Percentiles rank a stretch among this genome's conserved stretches.
These are phyloP conservation scores for Nadsonia starkeyi-henricii DNA, from an alignment of 1,139 yeast species.

Conservation along the genomic window DNA sequence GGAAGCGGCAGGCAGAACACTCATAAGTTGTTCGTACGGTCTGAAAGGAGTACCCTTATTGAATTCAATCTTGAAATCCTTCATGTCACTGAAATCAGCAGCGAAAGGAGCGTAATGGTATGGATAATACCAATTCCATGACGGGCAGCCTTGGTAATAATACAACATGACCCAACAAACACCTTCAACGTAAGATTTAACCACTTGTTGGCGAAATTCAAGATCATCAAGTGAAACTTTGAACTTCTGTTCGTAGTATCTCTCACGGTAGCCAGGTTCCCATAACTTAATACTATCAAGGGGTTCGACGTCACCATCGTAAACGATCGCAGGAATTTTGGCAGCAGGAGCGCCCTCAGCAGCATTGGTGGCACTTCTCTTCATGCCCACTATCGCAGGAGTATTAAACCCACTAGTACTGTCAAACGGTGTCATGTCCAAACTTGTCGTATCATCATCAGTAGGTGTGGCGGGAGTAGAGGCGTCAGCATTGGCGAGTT, in stretches of 20 bases:
- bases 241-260: slow-evolving; percentile 74
- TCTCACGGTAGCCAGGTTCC: slow-evolving; percentile 75
- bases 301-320: slow-evolving; percentile 4
- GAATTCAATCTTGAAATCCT: slow-evolving; percentile 48
- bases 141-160: slow-evolving; percentile 95
- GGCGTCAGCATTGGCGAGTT: slow-evolving; percentile 8
- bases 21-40: slow-evolving; percentile 95
- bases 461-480: slow-evolving; percentile 9
- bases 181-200: slow-evolving; percentile 74
- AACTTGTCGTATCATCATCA: slow-evolving; percentile 15
- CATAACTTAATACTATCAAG: slow-evolving; percentile 54
- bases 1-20: slow-evolving; percentile 93
- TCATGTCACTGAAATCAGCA: slow-evolving; percentile 56
- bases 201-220: slow-evolving; percentile 48
- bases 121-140: slow-evolving; percentile 98
- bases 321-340: neutral
- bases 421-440: slow-evolving; percentile 11
- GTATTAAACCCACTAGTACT: slow-evolving; percentile 9
- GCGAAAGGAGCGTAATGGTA: slow-evolving; percentile 98
- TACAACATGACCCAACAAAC: slow-evolving; percentile 88
- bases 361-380: slow-evolving; percentile 8
- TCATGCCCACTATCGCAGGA: slow-evolving; percentile 5
- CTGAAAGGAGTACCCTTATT: slow-evolving; percentile 65
- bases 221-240: slow-evolving; percentile 42
- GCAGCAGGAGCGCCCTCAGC: slow-evolving; percentile 6